phyloP scores from a whole-genome alignment of 169 alveolate genomes.

The Eimeria tenella region DNA sequence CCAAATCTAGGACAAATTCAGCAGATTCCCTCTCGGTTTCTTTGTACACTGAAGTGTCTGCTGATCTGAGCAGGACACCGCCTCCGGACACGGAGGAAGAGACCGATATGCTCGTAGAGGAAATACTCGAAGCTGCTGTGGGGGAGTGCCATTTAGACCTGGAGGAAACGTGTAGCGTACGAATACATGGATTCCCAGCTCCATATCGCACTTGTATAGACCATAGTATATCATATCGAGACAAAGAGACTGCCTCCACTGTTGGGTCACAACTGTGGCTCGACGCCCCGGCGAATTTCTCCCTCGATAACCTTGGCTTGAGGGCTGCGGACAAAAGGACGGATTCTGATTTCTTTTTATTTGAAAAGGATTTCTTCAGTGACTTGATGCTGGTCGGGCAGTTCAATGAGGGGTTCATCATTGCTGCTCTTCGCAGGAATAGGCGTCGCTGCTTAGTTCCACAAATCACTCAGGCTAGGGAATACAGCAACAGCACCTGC shows the following conservation, averaged over 20 bases:
- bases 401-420: constrained; percentile 98
- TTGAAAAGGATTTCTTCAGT: constrained; percentile 91
- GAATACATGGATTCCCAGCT: not conserved
- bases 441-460: not conserved
- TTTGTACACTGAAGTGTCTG: not conserved
- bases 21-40: too few relatives aligned
- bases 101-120: not conserved
- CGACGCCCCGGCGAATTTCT: constrained; percentile 7
- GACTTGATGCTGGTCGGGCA: constrained; percentile 91
- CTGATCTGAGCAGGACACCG: not conserved
- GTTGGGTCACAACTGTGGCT: not conserved
- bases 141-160: constrained; percentile 8
- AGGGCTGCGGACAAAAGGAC: not conserved
- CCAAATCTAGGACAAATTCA: too few relatives aligned
- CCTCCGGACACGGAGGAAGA: not conserved
- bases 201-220: not conserved
- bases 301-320: not conserved
- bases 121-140: constrained; percentile 11
- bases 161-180: not conserved
- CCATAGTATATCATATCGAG: not conserved
- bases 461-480: constrained; percentile 77
- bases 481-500: constrained; percentile 4
- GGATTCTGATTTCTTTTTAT: constrained; percentile 25
- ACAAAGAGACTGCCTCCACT: not conserved
- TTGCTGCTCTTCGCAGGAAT: constrained; percentile 83